Percentiles rank a stretch among this genome's conserved stretches.
These are phyloP conservation scores for Thalia dealbata DNA, from an alignment of 176 grass and related monocot species.

Conservation along the genomic window DNA sequence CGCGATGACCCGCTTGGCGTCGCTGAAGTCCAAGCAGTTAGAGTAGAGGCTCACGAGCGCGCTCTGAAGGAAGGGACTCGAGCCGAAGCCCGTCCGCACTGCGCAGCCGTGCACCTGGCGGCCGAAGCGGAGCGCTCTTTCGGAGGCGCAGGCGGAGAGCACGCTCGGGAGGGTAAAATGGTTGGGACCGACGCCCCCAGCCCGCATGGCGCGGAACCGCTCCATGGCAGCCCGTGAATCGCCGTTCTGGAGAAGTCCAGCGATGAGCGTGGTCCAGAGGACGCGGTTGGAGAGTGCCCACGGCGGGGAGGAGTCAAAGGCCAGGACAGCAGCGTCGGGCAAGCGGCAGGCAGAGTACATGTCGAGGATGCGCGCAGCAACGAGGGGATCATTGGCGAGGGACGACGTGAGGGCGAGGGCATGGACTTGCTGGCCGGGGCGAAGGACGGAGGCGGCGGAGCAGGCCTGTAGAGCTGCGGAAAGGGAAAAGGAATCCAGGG, in stretches of 20 bases:
- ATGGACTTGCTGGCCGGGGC: slow-evolving; percentile 5
- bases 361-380: slow-evolving; percentile 4
- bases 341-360: not conserved
- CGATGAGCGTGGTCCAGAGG: slow-evolving; percentile 12
- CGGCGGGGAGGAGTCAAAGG: not conserved
- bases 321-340: not conserved
- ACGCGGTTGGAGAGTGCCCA: slow-evolving; percentile 4
- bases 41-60: slow-evolving; percentile 12
- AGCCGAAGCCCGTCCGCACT: slow-evolving; percentile 2
- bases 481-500: not conserved
- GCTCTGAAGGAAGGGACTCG: slow-evolving; percentile 16
- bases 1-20: too few species aligned
- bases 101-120: slow-evolving; percentile 10
- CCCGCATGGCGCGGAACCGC: slow-evolving; percentile 1
- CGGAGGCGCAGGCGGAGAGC: slow-evolving; percentile 9
- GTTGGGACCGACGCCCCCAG: not conserved
- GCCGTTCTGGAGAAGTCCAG: slow-evolving; percentile 4
- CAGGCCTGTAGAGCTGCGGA: not conserved
- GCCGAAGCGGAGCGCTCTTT: not conserved
- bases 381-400: not conserved
- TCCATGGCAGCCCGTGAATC: slow-evolving; percentile 4
- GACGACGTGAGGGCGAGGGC: slow-evolving; percentile 11
- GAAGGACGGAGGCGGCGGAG: not conserved
- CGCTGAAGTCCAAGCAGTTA: slow-evolving; percentile 7
- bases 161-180: slow-evolving; percentile 8